These are phyloP conservation scores for Plasmodium vivax DNA, from an alignment of 169 alveolate genomes.

Conservation along the genomic window DNA sequence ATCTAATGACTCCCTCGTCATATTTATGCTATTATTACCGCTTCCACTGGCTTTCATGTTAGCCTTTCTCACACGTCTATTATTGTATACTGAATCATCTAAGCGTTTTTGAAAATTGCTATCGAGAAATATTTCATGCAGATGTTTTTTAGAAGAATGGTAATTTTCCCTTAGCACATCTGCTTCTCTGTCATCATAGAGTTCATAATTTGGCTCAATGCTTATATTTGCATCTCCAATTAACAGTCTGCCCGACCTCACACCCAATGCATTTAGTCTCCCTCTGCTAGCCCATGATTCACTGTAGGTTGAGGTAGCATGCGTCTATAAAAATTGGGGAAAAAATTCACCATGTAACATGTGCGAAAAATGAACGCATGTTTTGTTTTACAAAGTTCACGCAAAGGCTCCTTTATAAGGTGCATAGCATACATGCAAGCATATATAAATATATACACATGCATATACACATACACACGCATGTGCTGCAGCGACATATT, in stretches of 20 bases:
- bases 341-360: background rate
- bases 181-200: background rate
- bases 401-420: background rate
- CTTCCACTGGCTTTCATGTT: background rate
- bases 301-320: background rate
- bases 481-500: background rate
- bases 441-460: too few relatives aligned
- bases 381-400: background rate
- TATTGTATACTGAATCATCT: background rate
- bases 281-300: slow-evolving; percentile 9
- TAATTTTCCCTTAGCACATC: background rate
- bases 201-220: background rate
- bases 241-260: background rate
- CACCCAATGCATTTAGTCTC: background rate
- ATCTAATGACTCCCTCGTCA: background rate
- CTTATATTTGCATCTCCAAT: background rate
- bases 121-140: background rate
- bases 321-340: background rate
- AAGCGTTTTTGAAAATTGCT: background rate
- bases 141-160: background rate
- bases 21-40: background rate
- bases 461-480: background rate
- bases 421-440: background rate
- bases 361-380: background rate
- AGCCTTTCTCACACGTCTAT: background rate